phyloP scores from a whole-genome alignment of 345 rosid genomes.

The Tarenaya hassleriana region DNA sequence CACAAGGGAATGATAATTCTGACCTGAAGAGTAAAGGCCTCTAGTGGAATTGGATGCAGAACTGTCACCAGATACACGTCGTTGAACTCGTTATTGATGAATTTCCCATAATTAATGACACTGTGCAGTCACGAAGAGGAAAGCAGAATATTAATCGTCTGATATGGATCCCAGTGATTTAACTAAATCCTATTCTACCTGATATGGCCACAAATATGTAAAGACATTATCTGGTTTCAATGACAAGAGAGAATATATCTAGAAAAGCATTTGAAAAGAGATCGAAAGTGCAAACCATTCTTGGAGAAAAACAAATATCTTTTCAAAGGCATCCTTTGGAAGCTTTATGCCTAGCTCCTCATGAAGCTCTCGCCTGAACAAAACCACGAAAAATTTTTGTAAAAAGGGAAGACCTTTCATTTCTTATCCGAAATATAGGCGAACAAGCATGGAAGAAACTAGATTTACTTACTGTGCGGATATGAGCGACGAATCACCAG shows the following conservation, averaged over 20 bases:
- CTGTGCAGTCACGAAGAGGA: constrained; percentile 36
- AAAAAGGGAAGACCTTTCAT: background rate
- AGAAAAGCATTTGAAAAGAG: background rate
- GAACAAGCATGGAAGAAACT: background rate
- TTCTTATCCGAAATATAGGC: background rate
- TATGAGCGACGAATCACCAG: constrained; percentile 71
- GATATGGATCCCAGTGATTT: no score
- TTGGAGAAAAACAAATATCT: constrained; percentile 61
- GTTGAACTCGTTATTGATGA: constrained; percentile 77
- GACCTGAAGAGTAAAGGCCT: constrained; percentile 93
- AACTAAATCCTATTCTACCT: no score
- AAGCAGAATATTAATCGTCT: constrained; percentile 6
- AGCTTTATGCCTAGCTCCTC: constrained; percentile 83
- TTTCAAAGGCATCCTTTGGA: constrained; percentile 88
- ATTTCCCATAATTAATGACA: constrained; percentile 66
- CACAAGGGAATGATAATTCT: no score
- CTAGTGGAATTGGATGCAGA: constrained; percentile 74
- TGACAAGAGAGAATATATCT: constrained; percentile 3
- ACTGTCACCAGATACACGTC: constrained; percentile 88
- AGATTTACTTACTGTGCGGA: constrained; percentile 53
- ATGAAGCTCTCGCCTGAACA: constrained; percentile 77
- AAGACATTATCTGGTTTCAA: no score
- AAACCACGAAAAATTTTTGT: background rate
- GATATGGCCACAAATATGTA: no score
- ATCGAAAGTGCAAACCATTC: constrained; percentile 53